Percentiles rank a stretch among this genome's conserved stretches.
Conservation (phyloP, 805 yeast species). For the Starmerella kuoi region DNA sequence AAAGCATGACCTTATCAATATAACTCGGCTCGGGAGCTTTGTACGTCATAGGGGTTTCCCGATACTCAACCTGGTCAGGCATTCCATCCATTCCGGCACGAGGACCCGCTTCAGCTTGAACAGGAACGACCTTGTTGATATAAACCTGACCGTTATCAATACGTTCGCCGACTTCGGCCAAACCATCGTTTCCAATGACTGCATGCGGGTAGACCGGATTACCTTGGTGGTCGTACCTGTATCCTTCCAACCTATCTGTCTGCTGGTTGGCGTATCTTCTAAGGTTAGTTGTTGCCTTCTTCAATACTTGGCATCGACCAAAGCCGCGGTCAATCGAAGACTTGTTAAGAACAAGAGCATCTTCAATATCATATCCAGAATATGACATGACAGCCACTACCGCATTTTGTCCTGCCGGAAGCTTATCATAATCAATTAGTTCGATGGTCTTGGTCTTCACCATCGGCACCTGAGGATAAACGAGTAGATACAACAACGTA, state of each 20-base stretch:
- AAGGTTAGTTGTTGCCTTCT: slow-evolving; percentile 79
- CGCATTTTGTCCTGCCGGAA: slow-evolving; percentile 98
- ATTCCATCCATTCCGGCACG: slow-evolving; percentile 26
- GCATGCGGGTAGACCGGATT: slow-evolving; percentile 72
- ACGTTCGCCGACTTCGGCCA: slow-evolving; percentile 89
- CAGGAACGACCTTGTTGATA: slow-evolving; percentile 84
- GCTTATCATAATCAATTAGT: slow-evolving; percentile 83
- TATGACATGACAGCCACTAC: slow-evolving; percentile 98
- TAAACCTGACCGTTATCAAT: slow-evolving; percentile 89
- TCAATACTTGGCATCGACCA: slow-evolving; percentile 91
- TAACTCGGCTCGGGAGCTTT: slow-evolving; percentile 93
- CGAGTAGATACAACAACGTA: slow-evolving; percentile 85
- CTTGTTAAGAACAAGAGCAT: slow-evolving; percentile 90
- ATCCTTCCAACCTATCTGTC: slow-evolving; percentile 80
- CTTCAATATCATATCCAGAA: slow-evolving; percentile 98
- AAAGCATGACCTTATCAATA: slow-evolving; percentile 95
- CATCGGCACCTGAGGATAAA: slow-evolving; percentile 99
- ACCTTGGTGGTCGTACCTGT: slow-evolving; percentile 50
- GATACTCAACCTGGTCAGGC: slow-evolving; percentile 40
- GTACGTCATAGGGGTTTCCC: slow-evolving; percentile 84
- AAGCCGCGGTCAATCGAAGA: slow-evolving; percentile 91
- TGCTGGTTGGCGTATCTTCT: slow-evolving; percentile 92
- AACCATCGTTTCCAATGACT: slow-evolving; percentile 84
- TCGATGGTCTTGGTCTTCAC: slow-evolving; percentile 96
- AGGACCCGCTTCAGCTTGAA: slow-evolving; percentile 41